Conservation (phyloP, 2,329 filamentous ascomycete species). For the Hypoxylon sp. region DNA sequence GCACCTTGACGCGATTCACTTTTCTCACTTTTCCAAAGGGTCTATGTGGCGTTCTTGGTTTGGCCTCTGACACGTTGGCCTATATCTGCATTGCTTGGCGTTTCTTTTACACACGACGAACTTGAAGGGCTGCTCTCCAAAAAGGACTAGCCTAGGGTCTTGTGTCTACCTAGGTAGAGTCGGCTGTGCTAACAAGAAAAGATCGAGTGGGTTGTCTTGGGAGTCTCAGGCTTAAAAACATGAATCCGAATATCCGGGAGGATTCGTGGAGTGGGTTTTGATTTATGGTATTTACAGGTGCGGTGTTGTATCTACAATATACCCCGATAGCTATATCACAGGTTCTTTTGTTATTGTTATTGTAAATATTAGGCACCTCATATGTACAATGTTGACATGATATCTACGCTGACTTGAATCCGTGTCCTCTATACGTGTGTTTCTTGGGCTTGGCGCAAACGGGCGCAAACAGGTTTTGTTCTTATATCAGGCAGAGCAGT, state of each 20-base stretch:
- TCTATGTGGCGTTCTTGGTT: conserved; percentile 30
- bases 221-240: conserved; percentile 10
- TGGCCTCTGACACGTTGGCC: conserved; percentile 30
- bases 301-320: conserved; percentile 43
- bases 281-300: conserved; percentile 29
- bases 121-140: conserved; percentile 13
- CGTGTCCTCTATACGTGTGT: neutral
- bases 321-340: conserved; percentile 40
- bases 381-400: conserved; percentile 24
- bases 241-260: conserved; percentile 3
- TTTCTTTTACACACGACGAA: conserved; percentile 31
- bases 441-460: neutral
- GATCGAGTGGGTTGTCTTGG: conserved; percentile 21
- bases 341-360: conserved; percentile 13
- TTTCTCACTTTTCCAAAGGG: conserved; percentile 1
- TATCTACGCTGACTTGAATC: neutral
- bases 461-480: neutral
- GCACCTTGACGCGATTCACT: conserved; percentile 51
- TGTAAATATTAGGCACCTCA: conserved; percentile 34
- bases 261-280: conserved; percentile 10
- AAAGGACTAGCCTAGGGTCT: conserved; percentile 14
- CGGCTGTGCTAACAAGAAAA: conserved; percentile 33
- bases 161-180: conserved; percentile 22
- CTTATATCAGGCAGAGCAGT: neutral
- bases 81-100: conserved; percentile 45